Base-by-base conservation (phyloP, 1,284 basidiomycete genomes). In the Sanghuangporus weigelae region DNA sequence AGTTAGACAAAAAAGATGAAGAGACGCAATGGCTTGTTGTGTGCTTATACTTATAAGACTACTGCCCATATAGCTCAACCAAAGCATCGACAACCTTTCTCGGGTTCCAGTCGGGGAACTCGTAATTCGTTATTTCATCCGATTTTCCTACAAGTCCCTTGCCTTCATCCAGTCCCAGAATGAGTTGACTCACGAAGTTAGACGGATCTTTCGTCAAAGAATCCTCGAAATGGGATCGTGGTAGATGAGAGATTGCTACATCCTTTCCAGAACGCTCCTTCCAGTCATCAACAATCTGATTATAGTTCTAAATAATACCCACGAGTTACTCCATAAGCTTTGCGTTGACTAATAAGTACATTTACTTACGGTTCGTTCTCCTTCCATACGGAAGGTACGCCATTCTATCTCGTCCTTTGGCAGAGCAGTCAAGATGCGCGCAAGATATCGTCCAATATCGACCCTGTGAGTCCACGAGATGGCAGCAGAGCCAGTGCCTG, bases 381-480 rank as follows among this genome's bases (percentile, higher is more conserved):
- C 78, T 64, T 80, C 70, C 21, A 80, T 70, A 38, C 73, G 73
- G 68, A 79, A 72, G 2, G 67, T 70, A 3, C 63, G 66, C 60
- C 73, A 62, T 8, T 74, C 68, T n/a, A 78, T 67, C 21, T 73
- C 68, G 19, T 69, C 66, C 0, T 62, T 35, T 1, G 76, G 71
- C 10, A 74, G 63, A 7, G 72, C 67, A 16, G 73, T 73, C 39
- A 79, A 71, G 56, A 73, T 66, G 58, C 79, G 68, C 7, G 71
- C 76, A 7, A 77, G 54, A 61, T 73, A 80, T n/a, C 75, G 70
- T 66, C 49, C 71, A 38, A 77, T 70, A 59, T 80, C 76, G 2
- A 61, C 64, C 48, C 74, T 64, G 39, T 73, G 61, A 1, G 77
- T 76, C 63, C 70, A 74, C 7, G 74, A 74, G 54, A 71, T 67